Evolutionary conservation across 768 basidiomycete genomes (phyloP), one percentile per base, ranked within the genome.

Genomic region (Russula sp.): DNA sequence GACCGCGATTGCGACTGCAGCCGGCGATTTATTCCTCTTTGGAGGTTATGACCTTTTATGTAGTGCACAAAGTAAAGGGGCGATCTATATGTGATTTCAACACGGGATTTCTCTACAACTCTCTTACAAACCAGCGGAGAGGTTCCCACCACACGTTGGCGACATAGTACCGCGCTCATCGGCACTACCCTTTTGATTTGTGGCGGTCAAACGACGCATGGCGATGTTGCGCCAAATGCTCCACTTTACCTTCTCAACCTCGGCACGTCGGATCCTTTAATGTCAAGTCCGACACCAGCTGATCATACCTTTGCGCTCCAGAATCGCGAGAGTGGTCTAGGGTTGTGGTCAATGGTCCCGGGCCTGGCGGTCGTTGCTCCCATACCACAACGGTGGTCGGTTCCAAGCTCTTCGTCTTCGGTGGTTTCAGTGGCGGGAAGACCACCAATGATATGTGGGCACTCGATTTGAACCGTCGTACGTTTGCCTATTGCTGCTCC

Each of bases 361-460:
- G 86, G 0, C 97, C 97, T 0, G 82, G 82, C 6, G 96, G 96
- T 13, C 83, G 97, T 58, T 98, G 98, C 72, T 97, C n/a, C 0
- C 97, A 98, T 75, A 89, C 95, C 1, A 94, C 94, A 14, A 86
- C 92, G 11, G 95, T 99, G 90, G 82, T 84, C 51, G 92, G 89
- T 48, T 90, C 90, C 66, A 89, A 85, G 74, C 97, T 99, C 78
- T 91, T 91, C 73, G 83, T 98, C 32, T 98, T 97, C 71, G 97
- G 96, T 64, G 97, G 97, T 75, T 91, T 93, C 67, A 93, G 93
- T 10, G 92, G 94, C 67, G 93, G 93, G 36, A 84, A 89, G 70
- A 97, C 97, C 75, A 79, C 96, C 74, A 92, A 94, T 71, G 97
- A 99, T 74, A 75, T 99, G 24, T 96, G 94, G 93, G 83, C 86